Evolutionary conservation across 805 yeast genomes (phyloP), one percentile per base, ranked within the genome.

Genomic region (Lipomyces yamanashiensis): DNA sequence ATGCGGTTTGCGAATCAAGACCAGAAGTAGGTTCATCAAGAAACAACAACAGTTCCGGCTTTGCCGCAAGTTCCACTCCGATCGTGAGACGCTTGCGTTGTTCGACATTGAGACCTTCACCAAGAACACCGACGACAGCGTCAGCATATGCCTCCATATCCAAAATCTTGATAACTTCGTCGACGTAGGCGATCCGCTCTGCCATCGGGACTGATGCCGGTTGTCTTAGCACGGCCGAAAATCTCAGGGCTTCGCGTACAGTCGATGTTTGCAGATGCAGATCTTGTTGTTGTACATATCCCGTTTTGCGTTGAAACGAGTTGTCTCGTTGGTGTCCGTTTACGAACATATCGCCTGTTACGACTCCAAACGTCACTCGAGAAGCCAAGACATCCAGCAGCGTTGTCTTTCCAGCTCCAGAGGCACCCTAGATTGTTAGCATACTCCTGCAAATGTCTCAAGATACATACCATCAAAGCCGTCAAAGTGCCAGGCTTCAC

Each of bases 351-450:
- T 87, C 88, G 71, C 90, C 89, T 43, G 90, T 83, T 47, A 88
- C 84, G n/a, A 84, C 85, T 76, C 93, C 95, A 74, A 83, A 79
- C 45, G 85, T 83, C 59, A 87, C 84, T 75, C 93, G 83, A 71
- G 86, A 88, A 28, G 91, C 86, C 66, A 89, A 80, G 69, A 87
- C 87, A 75, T 88, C 88, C 70, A 89, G 80, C 61, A 88, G 55
- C 6, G 69, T 89, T 23, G 95, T 88, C 72, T 88, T 88, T 78
- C 95, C 95, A 57, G 95, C 95, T 78, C 95, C 95, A 40, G 95
- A 88, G 53, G 88, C 88, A 71, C 95, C 95, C 63, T 60, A 21
- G 2, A 28, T 34, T 15, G 41, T 33, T 28, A 40, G 28, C 37
- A 47, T 3, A 13, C 6, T n/a, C 23, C 9, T 10, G 9, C 1